These are phyloP conservation scores for Mycena indigotica DNA, from an alignment of 768 basidiomycete genomes.

Conservation along the genomic window DNA sequence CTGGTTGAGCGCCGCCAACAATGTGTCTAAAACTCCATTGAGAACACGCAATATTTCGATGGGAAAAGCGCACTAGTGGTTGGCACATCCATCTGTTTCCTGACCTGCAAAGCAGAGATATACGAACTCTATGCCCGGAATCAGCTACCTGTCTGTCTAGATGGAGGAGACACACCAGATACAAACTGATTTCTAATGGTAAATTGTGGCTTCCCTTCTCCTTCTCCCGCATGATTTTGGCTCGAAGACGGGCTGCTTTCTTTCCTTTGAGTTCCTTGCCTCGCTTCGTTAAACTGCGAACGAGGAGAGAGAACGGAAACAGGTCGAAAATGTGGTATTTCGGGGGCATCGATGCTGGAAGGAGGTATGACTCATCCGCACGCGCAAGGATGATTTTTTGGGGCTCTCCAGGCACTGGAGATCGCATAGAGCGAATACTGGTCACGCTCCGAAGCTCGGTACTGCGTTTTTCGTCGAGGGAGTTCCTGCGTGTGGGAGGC, in stretches of 20 bases:
- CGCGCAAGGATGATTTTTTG: slow-evolving; percentile 41
- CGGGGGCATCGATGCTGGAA: slow-evolving; percentile 60
- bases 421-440: slow-evolving; percentile 8
- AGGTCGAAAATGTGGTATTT: slow-evolving; percentile 62
- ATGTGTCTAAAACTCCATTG: slow-evolving; percentile 37
- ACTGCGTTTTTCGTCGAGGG: slow-evolving; percentile 14
- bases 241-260: slow-evolving; percentile 57
- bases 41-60: neutral
- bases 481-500: slow-evolving; percentile 21
- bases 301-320: slow-evolving; percentile 69
- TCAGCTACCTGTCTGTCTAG: no score
- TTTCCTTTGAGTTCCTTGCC: slow-evolving; percentile 62
- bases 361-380: slow-evolving; percentile 47
- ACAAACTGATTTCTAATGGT: slow-evolving; percentile 70
- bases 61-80: slow-evolving; percentile 53
- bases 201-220: slow-evolving; percentile 57
- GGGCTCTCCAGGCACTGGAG: slow-evolving; percentile 14
- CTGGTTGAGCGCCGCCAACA: slow-evolving; percentile 51
- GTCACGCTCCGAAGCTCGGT: neutral
- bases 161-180: slow-evolving; percentile 47
- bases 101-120: slow-evolving; percentile 57
- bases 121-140: slow-evolving; percentile 79
- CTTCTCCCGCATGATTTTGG: slow-evolving; percentile 42
- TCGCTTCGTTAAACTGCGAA: slow-evolving; percentile 44
- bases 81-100: slow-evolving; percentile 58